Evolutionary conservation across 495 filamentous ascomycete genomes (phyloP), one percentile per base, ranked within the genome.

Genomic region (Lasiosphaeria miniovina): DNA sequence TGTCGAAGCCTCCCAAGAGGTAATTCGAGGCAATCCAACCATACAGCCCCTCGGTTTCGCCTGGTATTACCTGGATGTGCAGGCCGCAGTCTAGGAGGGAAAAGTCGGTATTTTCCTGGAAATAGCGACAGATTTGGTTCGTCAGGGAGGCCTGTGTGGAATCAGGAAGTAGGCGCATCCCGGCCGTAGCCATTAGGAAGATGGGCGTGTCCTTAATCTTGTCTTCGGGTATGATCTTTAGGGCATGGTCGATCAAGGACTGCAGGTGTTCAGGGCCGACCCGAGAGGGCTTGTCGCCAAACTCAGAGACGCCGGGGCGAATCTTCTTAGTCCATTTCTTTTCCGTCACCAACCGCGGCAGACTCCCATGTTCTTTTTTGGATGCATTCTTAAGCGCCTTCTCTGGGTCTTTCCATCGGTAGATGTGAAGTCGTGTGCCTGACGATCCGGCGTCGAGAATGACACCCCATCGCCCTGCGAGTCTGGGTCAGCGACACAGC

Each of bases 11-110:
- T n/a, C 90, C 92, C 36, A 99, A 77, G 17, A 99, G 75, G 68
- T 98, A 99, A 68, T 99, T 99, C n/a, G 93, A 87, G 38, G 94
- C 94, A 62, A 98, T 87, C 94, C 94, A 99, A n/a, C 94, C 94
- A 64, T 98, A 99, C 45, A 99, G 72, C 15, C 93, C 94, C 72
- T 99, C 94, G 0, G 95, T 98, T 68, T 96, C 93, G n/a, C 94
- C 94, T 2, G 90, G 86, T 58, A 99, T 98, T 11, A 96, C 91
- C 67, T 97, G 93, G 31, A 99, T 89, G 66, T 99, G 92, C 4
- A 90, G 72, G 55, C 81, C 84, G 75, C 94, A 99, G 70, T 98
- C 92, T 40, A 94, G 92, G 4, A 99, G 81, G 52, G 86, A 80
- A 66, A 99, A 99, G 24, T 86, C 77, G 10, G 92, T 92, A 51